Base-by-base conservation (phyloP, 805 yeast species). In the Yamadazyma ubonensis region DNA sequence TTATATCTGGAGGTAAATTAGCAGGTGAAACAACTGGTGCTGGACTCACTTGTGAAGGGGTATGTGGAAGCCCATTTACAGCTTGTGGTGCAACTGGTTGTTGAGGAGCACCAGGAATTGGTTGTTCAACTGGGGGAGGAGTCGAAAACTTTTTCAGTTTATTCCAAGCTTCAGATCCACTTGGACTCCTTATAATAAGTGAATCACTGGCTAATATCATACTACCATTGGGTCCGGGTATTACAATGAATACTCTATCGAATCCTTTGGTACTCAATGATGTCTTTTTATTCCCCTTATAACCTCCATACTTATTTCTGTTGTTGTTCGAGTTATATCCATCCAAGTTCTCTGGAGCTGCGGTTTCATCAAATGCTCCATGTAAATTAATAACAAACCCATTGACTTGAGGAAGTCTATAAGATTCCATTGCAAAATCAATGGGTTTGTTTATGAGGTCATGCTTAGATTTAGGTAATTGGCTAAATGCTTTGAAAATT, bases 171-270 rank as follows among this genome's bases (percentile, higher is more conserved):
- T 74, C 69, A 17, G 63, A 50, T 3, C 76, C 79, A 1, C 81
- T 71, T 48, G 65, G 73, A 5, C 81, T 73, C 47, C 95, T 78
- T 3, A 93, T 63, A 11, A 80, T 70, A 38, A 93, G 67, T 57
- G 86, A 59, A 61, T 93, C 99, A 23, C 95, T 83, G 11, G 96
- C 96, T 21, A 93, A 79, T n/a, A 88, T 68, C 68, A 87, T 78
- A 21, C 78, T 66, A 4, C 89, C 85, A 41, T 75, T 73, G 12
- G 80, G 76, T 10, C 82, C 83, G 1, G 81, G 82, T 10, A 86
- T 80, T 2, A 89, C 81, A n/a, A 86, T 70, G 57, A 93, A 80
- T 0, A 83, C 73, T 55, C 99, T 75, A 59, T 93, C 99, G 60
- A 93, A 93, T 7, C 93, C 79, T 57, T 93, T 83, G 49, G 71